Base-by-base conservation (phyloP, 306 rosid species). In the Comarum palustre region DNA sequence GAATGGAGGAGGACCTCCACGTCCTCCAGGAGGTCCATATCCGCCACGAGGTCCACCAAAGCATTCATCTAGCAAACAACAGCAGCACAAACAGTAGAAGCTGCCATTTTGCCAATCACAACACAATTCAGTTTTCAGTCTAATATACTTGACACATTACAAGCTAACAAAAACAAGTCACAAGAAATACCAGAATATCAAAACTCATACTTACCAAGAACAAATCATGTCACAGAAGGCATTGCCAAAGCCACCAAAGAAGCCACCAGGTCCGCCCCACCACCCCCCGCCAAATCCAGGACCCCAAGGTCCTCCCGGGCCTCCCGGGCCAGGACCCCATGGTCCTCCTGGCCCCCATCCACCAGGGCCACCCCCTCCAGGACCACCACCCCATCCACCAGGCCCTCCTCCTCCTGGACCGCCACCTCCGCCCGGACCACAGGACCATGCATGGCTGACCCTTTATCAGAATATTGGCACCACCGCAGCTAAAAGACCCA, bases 51-150 rank as follows among this genome's bases (percentile, higher is more conserved):
- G 74, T 34, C 87, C 85, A 4, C 90, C 91, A 2, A 90, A 90
- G 78, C 96, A 88, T 78, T 75, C 90, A 45, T 54, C 87, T 8
- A 88, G 50, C 83, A 90, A 47, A 84, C 96, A 85, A 52, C 96
- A 90, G 51, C 96, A 90, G 80, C 96, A 90, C 68, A 90, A 66
- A 77, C 92, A 90, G 79, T 64, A 85, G 72, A 88, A 48, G 79
- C 96, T 90, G 86, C 84, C 79, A 46, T 72, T 38, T 46, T 14
- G 54, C 54, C 54, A 48, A 2, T 20, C 24, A 20, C 27, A 51
- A n/a, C 13, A 51, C 13, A n/a, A n/a, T 8, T 20, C 27, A 51
- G 58, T 51, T 27, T 77, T 15, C 69, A 77, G 57, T 13, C 43
- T 15, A 19, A 14, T 39, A 12, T 4, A 46, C n/a, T 46, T 9